phyloP scores from a whole-genome alignment of 257 asterid genomes.

The Thymus mandschuricus region DNA sequence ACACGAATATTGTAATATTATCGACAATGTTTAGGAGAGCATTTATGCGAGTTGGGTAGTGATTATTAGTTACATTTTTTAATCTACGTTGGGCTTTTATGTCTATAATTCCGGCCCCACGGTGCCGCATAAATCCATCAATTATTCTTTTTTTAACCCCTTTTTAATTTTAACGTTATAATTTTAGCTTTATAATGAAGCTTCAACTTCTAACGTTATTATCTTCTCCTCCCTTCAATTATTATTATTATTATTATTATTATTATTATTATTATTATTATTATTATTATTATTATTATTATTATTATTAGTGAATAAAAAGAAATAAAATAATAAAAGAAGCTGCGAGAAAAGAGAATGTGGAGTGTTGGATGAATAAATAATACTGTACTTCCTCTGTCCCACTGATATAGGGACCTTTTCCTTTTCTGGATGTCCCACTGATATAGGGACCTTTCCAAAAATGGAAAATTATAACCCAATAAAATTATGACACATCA shows the following conservation, averaged over 20 bases:
- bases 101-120: slow-evolving; percentile 4
- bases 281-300: too few species aligned
- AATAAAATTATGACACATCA: too few species aligned
- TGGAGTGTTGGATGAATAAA: neutral
- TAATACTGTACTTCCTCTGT: neutral
- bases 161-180: slow-evolving; percentile 13
- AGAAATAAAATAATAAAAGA: neutral
- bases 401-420: too few species aligned
- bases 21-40: too few species aligned
- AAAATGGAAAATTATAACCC: too few species aligned
- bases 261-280: too few species aligned
- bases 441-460: too few species aligned
- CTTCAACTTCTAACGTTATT: neutral
- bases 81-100: neutral
- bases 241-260: too few species aligned
- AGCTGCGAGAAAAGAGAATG: neutral
- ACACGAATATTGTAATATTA: too few species aligned
- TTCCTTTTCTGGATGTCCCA: too few species aligned
- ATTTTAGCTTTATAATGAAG: neutral
- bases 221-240: neutral
- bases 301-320: too few species aligned
- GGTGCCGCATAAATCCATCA: neutral
- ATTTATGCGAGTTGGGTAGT: too few species aligned
- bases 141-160: neutral
- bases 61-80: neutral